Base-by-base conservation (phyloP, 106 monocot species). In the Dioscorea zingiberensis region DNA sequence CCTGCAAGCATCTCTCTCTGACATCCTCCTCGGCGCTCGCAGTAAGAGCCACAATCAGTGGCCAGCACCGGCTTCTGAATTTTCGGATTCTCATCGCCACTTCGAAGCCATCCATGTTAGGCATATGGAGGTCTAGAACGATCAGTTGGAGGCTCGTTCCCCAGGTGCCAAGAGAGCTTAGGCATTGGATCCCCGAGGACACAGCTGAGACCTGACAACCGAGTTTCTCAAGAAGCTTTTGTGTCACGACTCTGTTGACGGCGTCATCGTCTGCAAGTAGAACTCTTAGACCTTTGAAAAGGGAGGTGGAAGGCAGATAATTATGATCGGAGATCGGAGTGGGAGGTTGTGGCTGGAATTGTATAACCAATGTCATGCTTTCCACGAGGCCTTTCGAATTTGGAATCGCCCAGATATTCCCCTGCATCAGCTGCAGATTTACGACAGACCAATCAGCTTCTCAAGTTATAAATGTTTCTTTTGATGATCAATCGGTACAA, bases 371-470 rank as follows among this genome's bases (percentile, higher is more conserved):
- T 14, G 47, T 81, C 67, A 74, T 69, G 64, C 64, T 71, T 58
- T 80, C 59, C 3, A 63, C 69, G 19, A 61, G 47, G 0, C 79
- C 78, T 49, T 76, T 68, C 8, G 76, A 70, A 48, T 79, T 69
- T 44, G 68, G 45, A 48, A 74, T 55, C 3, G 62, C 64, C 69
- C 68, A 78, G 30, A 86, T 64, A 45, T 74, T 78, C 1, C 85
- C 85, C 47, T 78, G 81, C 85, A 86, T 86, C 78, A 86, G 59
- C 81, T 86, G 74, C 71, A 73, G 17, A 64, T 27, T 17, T 13
- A 26, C 7, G 27, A 15, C 26, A 59, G 14, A 10, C 10, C 4
- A 38, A 38, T 38, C 9, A 38, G 38, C 38, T 38, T 10, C 6
- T 38, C 30, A 7, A 30, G 30, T 30, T 30, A 7, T 30, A 30